Percentiles rank a stretch among this genome's conserved stretches.
These are phyloP conservation scores for Fusarium pseudocircinatum DNA, from an alignment of 2,329 filamentous ascomycete genomes.

Conservation along the genomic window DNA sequence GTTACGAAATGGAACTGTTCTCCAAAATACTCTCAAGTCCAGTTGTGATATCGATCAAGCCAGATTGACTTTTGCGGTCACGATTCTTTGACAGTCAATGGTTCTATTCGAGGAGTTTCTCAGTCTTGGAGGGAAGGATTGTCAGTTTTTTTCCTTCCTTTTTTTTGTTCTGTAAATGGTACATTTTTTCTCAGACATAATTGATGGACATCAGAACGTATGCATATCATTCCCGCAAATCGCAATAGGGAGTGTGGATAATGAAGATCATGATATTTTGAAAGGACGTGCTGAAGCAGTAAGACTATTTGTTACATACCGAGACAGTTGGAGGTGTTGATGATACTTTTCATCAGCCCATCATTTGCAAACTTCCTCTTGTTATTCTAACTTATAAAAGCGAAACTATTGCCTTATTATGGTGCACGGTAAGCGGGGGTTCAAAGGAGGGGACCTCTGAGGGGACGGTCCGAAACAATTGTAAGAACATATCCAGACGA, in stretches of 20 bases:
- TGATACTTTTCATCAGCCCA: neutral
- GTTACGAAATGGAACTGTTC: neutral
- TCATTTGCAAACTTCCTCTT: neutral
- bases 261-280: conserved; percentile 27
- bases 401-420: conserved; percentile 7
- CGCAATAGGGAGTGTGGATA: conserved; percentile 22
- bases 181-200: conserved; percentile 7
- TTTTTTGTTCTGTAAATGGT: neutral
- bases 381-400: neutral
- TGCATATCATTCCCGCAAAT: conserved; percentile 12
- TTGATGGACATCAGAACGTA: neutral
- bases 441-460: neutral
- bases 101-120: neutral
- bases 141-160: neutral
- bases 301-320: conserved; percentile 27
- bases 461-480: conserved; percentile 8
- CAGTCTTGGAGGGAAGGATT: neutral
- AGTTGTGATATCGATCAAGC: neutral
- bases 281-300: conserved; percentile 16
- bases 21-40: neutral
- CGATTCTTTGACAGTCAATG: neutral
- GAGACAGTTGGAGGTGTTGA: neutral
- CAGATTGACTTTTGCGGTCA: neutral
- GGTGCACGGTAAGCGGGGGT: conserved; percentile 18
- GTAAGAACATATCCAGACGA: neutral